phyloP scores from a whole-genome alignment of 176 grass and related monocot species.

The Aechmea fasciata region DNA sequence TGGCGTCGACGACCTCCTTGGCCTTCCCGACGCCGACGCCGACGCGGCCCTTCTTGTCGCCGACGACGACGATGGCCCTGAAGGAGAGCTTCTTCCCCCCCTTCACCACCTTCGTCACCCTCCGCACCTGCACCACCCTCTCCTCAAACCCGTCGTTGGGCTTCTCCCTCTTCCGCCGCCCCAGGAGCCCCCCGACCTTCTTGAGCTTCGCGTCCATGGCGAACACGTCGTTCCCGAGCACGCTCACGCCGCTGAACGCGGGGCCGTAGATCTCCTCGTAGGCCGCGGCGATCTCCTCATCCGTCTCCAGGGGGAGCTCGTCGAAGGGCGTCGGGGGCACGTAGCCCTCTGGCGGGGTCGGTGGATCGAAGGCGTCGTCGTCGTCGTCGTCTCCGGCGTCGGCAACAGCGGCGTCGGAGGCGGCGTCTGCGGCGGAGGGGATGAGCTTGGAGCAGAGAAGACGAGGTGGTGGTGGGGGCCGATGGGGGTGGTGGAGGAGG shows the following conservation, averaged over 20 bases:
- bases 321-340: constrained; percentile 50
- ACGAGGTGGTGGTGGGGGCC: neutral
- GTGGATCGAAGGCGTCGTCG: constrained; percentile 30
- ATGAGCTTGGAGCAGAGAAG: constrained; percentile 25
- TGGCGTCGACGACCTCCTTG: constrained; percentile 65
- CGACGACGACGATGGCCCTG: constrained; percentile 64
- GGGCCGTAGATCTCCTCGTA: constrained; percentile 75
- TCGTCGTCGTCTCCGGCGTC: constrained; percentile 6
- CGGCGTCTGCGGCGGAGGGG: constrained; percentile 20
- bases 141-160: constrained; percentile 78
- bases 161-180: constrained; percentile 50
- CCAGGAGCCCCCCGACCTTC: constrained; percentile 43
- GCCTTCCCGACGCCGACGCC: constrained; percentile 87
- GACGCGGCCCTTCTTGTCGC: constrained; percentile 75
- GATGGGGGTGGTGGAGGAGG: constrained; percentile 17
- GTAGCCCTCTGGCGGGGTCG: constrained; percentile 59
- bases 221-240: constrained; percentile 57
- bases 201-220: constrained; percentile 35
- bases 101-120: constrained; percentile 88
- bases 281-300: constrained; percentile 45
- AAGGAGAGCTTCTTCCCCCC: constrained; percentile 77
- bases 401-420: constrained; percentile 8
- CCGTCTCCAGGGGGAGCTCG: constrained; percentile 56
- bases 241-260: constrained; percentile 62
- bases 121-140: constrained; percentile 65